phyloP scores from a whole-genome alignment of 2,329 filamentous ascomycete species.

The Colletotrichum acutatum region DNA sequence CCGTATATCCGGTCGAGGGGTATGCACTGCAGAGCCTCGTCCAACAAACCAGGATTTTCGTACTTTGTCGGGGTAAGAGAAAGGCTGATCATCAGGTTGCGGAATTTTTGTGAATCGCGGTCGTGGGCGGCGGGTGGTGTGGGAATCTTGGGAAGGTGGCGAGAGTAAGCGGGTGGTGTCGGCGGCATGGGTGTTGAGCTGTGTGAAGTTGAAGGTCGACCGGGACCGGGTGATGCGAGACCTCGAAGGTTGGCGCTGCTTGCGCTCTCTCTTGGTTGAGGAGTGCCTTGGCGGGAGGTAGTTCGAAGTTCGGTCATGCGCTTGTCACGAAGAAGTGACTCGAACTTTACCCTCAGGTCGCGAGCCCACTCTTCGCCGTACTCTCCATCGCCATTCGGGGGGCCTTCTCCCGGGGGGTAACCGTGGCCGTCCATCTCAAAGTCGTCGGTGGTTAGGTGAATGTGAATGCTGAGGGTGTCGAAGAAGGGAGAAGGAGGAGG shows the following conservation, averaged over 20 bases:
- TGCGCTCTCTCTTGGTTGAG: conserved; percentile 61
- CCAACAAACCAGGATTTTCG: conserved; percentile 93
- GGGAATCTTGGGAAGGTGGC: conserved; percentile 69
- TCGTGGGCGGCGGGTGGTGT: conserved; percentile 76
- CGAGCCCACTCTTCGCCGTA: conserved; percentile 81
- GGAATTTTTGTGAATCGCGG: conserved; percentile 76
- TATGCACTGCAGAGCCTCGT: conserved; percentile 88
- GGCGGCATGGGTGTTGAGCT: conserved; percentile 42
- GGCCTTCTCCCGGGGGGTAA: conserved; percentile 45
- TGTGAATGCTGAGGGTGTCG: conserved; percentile 17
- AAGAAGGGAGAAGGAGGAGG: conserved; percentile 13
- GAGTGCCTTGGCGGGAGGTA: conserved; percentile 65
- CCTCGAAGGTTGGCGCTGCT: conserved; percentile 61
- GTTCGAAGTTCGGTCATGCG: conserved; percentile 81
- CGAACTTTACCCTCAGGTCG: conserved; percentile 85
- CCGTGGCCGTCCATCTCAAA: conserved; percentile 51
- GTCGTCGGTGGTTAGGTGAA: conserved; percentile 30
- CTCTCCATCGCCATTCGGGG: conserved; percentile 46
- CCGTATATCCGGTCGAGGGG: conserved; percentile 91
- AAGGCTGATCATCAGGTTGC: conserved; percentile 84
- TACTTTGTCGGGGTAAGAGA: conserved; percentile 92
- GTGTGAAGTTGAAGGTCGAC: conserved; percentile 60
- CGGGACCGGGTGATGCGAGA: conserved; percentile 49
- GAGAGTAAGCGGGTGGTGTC: conserved; percentile 60
- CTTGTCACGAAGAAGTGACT: conserved; percentile 86